Conservation (phyloP, 768 basidiomycete species). For the Termitomyces sp. region DNA sequence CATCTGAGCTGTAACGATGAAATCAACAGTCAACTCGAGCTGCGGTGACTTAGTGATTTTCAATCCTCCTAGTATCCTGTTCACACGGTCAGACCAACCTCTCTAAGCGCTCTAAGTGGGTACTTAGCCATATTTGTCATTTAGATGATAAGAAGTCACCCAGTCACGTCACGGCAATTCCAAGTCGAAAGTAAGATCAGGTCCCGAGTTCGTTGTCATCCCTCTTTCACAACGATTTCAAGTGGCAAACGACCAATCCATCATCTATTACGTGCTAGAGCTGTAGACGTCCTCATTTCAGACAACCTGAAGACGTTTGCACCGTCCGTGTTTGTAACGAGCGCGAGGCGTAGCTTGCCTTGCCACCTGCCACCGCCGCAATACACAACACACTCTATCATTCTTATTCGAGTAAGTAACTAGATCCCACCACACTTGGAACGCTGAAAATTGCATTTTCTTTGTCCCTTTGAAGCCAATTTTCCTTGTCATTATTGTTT, state of each 20-base stretch:
- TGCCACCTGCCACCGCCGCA: constrained; percentile 5
- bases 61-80: neutral
- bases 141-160: constrained; percentile 11
- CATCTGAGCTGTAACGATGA: neutral
- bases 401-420: constrained; percentile 2
- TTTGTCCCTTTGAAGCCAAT: neutral
- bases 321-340: neutral
- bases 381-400: neutral
- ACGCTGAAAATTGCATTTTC: neutral
- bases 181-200: constrained; percentile 13
- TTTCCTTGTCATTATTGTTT: neutral
- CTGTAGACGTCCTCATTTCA: neutral
- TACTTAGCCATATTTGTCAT: constrained; percentile 1
- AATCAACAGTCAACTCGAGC: neutral
- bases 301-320: neutral
- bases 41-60: neutral
- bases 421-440: neutral
- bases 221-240: constrained; percentile 9
- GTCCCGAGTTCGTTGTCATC: constrained; percentile 13
- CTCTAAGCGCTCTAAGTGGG: no score
- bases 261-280: neutral
- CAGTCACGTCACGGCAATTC: constrained; percentile 14
- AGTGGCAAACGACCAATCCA: neutral
- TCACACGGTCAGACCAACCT: neutral
- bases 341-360: neutral